A percentile compares a stretch with the other conserved stretches of the same genome.
Conservation (phyloP, 202 grass and related monocot species). For the Bolboschoenoplectus hybrid region DNA sequence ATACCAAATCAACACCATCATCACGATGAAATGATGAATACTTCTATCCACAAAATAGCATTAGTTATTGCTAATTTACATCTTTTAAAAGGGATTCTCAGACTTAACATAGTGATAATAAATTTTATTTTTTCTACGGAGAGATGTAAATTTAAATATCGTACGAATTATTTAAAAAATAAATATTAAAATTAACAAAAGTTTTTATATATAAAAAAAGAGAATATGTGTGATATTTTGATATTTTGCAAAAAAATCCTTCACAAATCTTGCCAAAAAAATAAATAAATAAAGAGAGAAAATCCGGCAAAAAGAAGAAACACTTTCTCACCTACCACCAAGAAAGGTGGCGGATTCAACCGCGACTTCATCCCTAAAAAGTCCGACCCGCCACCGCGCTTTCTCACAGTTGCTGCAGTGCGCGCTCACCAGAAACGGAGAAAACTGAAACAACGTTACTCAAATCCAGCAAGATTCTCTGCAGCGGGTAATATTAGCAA, state of each 20-base stretch:
- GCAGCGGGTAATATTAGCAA: not conserved
- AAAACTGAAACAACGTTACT: not conserved
- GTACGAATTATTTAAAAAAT: too few relatives aligned
- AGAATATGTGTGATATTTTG: not conserved
- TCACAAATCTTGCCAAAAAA: not conserved
- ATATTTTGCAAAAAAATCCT: not conserved
- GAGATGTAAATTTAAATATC: too few relatives aligned
- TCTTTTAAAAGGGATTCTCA: not conserved
- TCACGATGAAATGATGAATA: too few relatives aligned
- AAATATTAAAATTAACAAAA: too few relatives aligned
- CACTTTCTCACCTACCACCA: slow-evolving; percentile 1
- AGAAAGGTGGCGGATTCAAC: slow-evolving; percentile 19
- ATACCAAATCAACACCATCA: too few relatives aligned
- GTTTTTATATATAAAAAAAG: too few relatives aligned
- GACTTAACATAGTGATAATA: too few relatives aligned
- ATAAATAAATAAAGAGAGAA: not conserved
- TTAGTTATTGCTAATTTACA: too few relatives aligned
- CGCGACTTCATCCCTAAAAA: slow-evolving; percentile 18
- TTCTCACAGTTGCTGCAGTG: slow-evolving; percentile 7
- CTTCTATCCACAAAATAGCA: too few relatives aligned
- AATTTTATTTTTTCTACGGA: too few relatives aligned
- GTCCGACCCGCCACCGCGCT: slow-evolving; percentile 21
- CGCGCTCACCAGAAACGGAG: not conserved
- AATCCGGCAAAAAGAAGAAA: slow-evolving; percentile 16
- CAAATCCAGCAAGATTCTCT: not conserved